phyloP scores from a whole-genome alignment of 768 basidiomycete species.

The Megacollybia marginata region DNA sequence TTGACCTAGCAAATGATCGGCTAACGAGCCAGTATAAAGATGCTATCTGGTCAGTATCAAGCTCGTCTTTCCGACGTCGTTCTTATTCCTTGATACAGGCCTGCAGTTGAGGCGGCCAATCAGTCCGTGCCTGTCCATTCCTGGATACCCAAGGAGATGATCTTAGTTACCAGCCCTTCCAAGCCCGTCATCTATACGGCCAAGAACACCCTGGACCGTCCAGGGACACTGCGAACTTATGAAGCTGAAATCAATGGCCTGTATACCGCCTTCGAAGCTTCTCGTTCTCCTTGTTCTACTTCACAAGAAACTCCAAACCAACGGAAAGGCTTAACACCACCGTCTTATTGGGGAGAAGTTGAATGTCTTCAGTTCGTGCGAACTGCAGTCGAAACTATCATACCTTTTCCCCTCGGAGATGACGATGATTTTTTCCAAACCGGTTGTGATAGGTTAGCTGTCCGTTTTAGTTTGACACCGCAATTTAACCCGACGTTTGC shows the following conservation, averaged over 20 bases:
- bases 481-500: background rate
- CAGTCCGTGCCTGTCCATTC: constrained; percentile 26
- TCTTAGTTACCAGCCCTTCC: constrained; percentile 27
- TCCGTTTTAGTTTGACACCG: background rate
- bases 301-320: no score
- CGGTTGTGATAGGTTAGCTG: constrained; percentile 31
- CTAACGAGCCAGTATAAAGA: background rate
- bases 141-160: constrained; percentile 37
- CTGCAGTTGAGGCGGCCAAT: constrained; percentile 23
- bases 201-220: constrained; percentile 31
- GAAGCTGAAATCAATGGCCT: constrained; percentile 30
- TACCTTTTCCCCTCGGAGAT: constrained; percentile 19
- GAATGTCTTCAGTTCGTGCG: constrained; percentile 21
- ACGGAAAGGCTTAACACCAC: constrained; percentile 5
- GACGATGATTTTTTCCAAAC: constrained; percentile 29
- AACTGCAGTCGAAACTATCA: constrained; percentile 20
- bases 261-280: constrained; percentile 20
- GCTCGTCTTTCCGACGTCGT: background rate
- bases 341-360: constrained; percentile 13
- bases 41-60: background rate
- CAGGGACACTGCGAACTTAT: constrained; percentile 28
- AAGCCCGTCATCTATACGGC: constrained; percentile 37
- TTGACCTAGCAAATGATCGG: background rate
- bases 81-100: constrained; percentile 11
- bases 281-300: constrained; percentile 1